A percentile compares a stretch with the other conserved stretches of the same genome.
phyloP scores from a whole-genome alignment of 257 asterid species.

The Lithospermum erythrorhizon region DNA sequence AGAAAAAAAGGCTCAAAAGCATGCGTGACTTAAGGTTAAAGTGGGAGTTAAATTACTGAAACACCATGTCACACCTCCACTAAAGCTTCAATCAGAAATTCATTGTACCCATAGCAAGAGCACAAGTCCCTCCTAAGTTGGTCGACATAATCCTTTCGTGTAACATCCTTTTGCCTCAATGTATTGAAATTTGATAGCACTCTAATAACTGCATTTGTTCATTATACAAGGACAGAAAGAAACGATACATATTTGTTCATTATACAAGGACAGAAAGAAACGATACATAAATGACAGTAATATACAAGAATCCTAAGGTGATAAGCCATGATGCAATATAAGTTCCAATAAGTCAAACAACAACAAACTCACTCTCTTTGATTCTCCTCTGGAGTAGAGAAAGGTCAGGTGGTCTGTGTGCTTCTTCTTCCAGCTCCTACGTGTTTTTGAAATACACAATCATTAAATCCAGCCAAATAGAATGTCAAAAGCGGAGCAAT shows the following conservation, averaged over 20 bases:
- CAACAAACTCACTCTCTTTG: constrained; percentile 57
- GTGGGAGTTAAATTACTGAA: constrained; percentile 1
- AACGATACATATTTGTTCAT: constrained; percentile 10
- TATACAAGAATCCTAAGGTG: not conserved
- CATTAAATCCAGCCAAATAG: constrained; percentile 2
- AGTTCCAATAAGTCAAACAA: not conserved
- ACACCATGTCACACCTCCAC: constrained; percentile 50
- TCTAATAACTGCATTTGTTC: constrained; percentile 53
- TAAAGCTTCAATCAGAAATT: constrained; percentile 60
- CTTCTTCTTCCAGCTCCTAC: constrained; percentile 84
- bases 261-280: constrained; percentile 11
- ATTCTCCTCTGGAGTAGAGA: constrained; percentile 66
- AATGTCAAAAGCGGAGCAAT: not conserved
- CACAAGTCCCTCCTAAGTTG: constrained; percentile 61
- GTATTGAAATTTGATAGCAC: constrained; percentile 67
- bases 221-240: constrained; percentile 10
- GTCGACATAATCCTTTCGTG: constrained; percentile 66
- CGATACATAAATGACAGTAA: not conserved
- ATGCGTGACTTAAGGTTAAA: constrained; percentile 2
- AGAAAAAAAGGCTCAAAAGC: constrained; percentile 5
- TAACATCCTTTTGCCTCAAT: constrained; percentile 64
- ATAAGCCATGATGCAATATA: not conserved
- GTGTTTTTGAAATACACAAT: constrained; percentile 4
- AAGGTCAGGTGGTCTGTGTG: constrained; percentile 77
- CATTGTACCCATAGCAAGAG: constrained; percentile 86